Evolutionary conservation across 371 early-diverging fungal genomes (phyloP), one percentile per base, ranked within the genome.

Genomic region (Apophysomyces variabilis): DNA sequence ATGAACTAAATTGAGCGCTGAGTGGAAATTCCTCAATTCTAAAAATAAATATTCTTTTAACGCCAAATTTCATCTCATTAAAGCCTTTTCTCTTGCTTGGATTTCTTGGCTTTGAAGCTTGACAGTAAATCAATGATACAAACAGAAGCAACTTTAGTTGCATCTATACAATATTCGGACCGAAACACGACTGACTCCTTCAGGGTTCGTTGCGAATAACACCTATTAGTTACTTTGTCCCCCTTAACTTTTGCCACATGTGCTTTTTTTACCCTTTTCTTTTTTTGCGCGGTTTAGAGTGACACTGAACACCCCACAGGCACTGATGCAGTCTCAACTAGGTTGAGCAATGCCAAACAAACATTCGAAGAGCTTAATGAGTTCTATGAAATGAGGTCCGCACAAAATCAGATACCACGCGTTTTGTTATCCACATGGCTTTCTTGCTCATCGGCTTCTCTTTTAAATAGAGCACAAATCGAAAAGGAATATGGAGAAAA

Each of bases 401-500:
- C 45, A 21, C 54, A 58, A 16, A 14, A 16, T 7, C 47, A 47
- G 54, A 21, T 35, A 50, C 57, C 43, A 37, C 38, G 32, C 38
- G 21, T 37, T 50, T 41, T 26, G 5, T 47, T 36, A 41, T 36
- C 32, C 32, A 26, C 32, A 26, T 26, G 32, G 32, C 32, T 26
- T 26, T 26, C 32, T 37, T 44, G 26, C 44, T 18, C 38, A 37
- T n/a, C 4, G 9, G 13, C 32, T 26, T 26, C 32, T 3, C 26
- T 26, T 44, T 44, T 38, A 39, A 43, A 32, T 54, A 74, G 74
- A 41, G 65, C 74, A 44, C 62, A 74, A 39, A 70, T 74, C 11
- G 74, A 74, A 61, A 66, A 65, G 38, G 68, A 74, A 35, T 74
- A 74, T 61, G 74, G 74, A 8, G 70, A 70, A 26, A 65, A 64